Conservation (phyloP, 768 basidiomycete species). For the Auricularia auricula-judae region DNA sequence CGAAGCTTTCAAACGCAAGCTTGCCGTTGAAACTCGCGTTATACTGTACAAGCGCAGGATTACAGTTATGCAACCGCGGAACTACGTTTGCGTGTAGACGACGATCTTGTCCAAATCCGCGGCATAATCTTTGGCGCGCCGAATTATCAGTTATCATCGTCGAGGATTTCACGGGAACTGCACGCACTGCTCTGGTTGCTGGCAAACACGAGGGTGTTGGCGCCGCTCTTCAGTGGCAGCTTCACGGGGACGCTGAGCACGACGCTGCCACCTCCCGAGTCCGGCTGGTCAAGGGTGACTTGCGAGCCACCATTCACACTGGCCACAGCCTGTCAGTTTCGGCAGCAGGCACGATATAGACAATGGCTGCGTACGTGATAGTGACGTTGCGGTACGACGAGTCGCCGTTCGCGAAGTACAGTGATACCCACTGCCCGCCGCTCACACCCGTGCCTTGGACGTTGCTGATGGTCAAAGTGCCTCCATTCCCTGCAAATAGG, state of each 20-base stretch:
- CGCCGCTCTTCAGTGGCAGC: constrained; percentile 35
- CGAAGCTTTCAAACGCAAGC: too few species aligned
- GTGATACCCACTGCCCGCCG: constrained; percentile 43
- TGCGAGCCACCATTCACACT: constrained; percentile 49
- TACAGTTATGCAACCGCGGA: too few species aligned
- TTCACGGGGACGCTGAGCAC: constrained; percentile 47
- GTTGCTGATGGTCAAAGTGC: constrained; percentile 43
- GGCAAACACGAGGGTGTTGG: constrained; percentile 41
- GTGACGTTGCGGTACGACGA: constrained; percentile 49
- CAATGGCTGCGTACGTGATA: constrained; percentile 30
- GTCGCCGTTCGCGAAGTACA: constrained; percentile 53
- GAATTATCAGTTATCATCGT: neutral
- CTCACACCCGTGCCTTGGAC: constrained; percentile 40
- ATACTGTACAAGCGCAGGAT: too few species aligned
- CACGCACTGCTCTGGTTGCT: constrained; percentile 39
- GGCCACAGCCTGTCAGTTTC: neutral
- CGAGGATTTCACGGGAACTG: neutral
- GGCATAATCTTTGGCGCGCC: constrained; percentile 32
- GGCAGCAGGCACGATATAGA: neutral
- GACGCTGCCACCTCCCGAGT: constrained; percentile 42
- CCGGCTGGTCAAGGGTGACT: constrained; percentile 44
- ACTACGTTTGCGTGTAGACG: constrained; percentile 65
- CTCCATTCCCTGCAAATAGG: constrained; percentile 36
- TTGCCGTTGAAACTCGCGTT: too few species aligned
- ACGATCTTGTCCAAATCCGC: constrained; percentile 52